A percentile compares a stretch with the other conserved stretches of the same genome.
Evolutionary conservation across 2,329 filamentous ascomycete species (phyloP).

Genomic region (Cercospora zeae-maydis): DNA sequence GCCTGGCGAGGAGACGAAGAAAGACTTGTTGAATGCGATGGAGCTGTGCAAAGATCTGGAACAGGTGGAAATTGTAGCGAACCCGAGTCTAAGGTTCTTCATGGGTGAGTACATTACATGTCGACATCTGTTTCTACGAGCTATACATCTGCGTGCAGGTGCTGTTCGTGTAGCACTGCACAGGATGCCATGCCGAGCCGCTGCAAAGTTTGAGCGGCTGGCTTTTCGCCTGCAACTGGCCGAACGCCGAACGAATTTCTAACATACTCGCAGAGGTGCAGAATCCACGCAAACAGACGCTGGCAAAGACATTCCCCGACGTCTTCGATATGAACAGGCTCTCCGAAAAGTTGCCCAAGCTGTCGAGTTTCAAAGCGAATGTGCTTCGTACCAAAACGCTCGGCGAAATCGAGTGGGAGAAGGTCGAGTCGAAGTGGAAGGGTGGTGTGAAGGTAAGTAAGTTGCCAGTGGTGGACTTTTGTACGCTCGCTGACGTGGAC

Average conservation of each 20-base stretch:
- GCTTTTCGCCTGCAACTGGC: background rate
- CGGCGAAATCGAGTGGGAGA: conserved; percentile 37
- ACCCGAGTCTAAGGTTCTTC: conserved; percentile 39
- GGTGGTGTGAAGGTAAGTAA: conserved; percentile 30
- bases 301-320: conserved; percentile 34
- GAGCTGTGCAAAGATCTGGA: conserved; percentile 35
- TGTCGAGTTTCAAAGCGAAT: conserved; percentile 39
- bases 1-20: conserved; percentile 36
- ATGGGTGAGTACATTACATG: conserved; percentile 34
- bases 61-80: conserved; percentile 41
- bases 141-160: background rate
- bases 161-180: background rate
- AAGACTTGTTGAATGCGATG: conserved; percentile 35
- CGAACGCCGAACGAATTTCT: background rate
- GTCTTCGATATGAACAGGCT: conserved; percentile 37
- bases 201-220: background rate
- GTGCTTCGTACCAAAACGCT: conserved; percentile 37
- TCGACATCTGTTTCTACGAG: background rate
- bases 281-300: conserved; percentile 11
- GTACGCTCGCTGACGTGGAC: background rate
- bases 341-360: conserved; percentile 34
- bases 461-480: conserved; percentile 2
- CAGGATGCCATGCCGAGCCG: background rate
- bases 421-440: conserved; percentile 33
- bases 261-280: conserved; percentile 11